Evolutionary conservation across 257 asterid species (phyloP), one percentile per base, ranked within the genome.

Genomic region (Fraxinus pennsylvanica): DNA sequence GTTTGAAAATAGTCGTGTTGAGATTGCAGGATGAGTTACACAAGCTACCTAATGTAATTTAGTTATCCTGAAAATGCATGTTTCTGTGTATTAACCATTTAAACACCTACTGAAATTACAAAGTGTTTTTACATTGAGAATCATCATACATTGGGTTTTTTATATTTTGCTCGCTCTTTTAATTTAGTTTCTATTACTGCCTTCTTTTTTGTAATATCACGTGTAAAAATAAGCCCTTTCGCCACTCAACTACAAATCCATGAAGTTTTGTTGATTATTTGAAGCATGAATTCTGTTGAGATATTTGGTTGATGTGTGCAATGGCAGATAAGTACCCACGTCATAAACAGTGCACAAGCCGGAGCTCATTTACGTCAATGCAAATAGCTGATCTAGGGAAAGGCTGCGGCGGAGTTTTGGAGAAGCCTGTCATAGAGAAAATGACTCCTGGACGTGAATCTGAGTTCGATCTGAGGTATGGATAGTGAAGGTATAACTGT

Each of bases 381-480:
- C 91, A 89, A 33, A 79, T 85, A 73, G 84, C 86, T 76, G 96
- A 87, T 79, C 73, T 72, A 72, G 98, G 96, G 61, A 90, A 86
- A 89, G 97, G 98, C 45, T 94, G 94, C 45, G 94, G 94, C 32
- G 99, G 99, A 27, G 80, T 95, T 85, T 82, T 95, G 87, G 99
- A 95, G 2, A 90, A 89, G 82, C 99, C 98, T 17, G 88, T 91
- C 59, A 91, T 90, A 68, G 99, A 95, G 83, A 92, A 89, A 88
- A 87, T 97, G 39, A 81, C 91, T 79, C 97, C 98, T 8, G 96
- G 96, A 43, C 97, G 98, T 77, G 97, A 95, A 82, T 95, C 97
- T 67, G 99, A 95, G 87, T 93, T 93, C 78, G 96, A 95, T 83
- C 85, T 95, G 88, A 95, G 96, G 99, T 94, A 85, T 82, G 87